phyloP scores from a whole-genome alignment of 2,329 filamentous ascomycete genomes.

The Neonectria faginata region DNA sequence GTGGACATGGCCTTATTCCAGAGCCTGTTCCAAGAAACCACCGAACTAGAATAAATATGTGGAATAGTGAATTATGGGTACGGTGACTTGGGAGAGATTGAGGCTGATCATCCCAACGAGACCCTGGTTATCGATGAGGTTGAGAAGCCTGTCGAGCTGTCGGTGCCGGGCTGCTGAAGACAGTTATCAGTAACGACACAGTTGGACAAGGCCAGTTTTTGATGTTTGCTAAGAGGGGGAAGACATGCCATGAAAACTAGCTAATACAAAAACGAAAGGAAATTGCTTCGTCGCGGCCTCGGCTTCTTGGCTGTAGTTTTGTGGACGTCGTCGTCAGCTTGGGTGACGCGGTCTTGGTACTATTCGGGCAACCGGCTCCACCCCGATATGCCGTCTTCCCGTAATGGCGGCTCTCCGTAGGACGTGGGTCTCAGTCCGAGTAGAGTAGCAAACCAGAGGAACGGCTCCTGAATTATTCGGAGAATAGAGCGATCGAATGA shows the following conservation, averaged over 20 bases:
- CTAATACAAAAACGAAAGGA: neutral
- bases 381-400: constrained; percentile 24
- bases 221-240: neutral
- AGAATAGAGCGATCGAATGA: neutral
- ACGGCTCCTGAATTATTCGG: neutral
- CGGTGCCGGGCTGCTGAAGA: too few species aligned
- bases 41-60: neutral
- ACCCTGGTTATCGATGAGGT: neutral
- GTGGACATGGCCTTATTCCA: neutral
- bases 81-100: neutral
- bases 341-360: constrained; percentile 24
- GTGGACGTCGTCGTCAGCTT: constrained; percentile 15
- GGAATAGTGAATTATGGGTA: neutral
- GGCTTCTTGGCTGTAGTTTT: neutral
- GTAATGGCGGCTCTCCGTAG: constrained; percentile 3
- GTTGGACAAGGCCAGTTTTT: neutral
- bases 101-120: neutral
- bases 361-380: constrained; percentile 16
- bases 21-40: neutral
- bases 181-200: too few species aligned
- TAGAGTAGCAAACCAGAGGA: neutral
- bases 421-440: constrained; percentile 8
- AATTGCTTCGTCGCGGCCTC: constrained; percentile 5
- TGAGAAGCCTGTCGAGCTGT: neutral
- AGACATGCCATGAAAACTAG: neutral